Evolutionary conservation across 495 filamentous ascomycete species (phyloP).

Genomic region (Aspergillus nidulans): DNA sequence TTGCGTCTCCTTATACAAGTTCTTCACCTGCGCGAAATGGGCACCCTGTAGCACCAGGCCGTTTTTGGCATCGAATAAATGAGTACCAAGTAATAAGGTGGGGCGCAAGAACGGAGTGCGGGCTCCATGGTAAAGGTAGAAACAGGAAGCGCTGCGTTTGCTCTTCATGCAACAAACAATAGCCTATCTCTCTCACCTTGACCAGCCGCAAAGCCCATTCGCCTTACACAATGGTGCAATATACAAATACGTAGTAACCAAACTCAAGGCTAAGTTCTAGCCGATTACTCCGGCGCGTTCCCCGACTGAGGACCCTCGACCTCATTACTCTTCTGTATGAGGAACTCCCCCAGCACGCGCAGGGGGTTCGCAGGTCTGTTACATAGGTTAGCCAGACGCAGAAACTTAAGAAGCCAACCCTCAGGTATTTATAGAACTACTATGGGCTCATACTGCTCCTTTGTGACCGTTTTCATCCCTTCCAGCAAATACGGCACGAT

Average conservation of each 20-base stretch:
- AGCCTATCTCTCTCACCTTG: background rate
- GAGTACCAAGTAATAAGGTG: background rate
- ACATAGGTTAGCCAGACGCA: background rate
- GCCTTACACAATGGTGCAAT: too few relatives aligned
- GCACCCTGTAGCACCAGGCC: background rate
- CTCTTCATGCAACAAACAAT: background rate
- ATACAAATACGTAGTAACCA: too few relatives aligned
- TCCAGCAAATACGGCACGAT: slow-evolving; percentile 81
- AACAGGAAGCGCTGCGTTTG: background rate
- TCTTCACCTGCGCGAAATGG: background rate
- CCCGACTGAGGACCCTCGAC: slow-evolving; percentile 42
- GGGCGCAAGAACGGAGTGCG: background rate
- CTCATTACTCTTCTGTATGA: slow-evolving; percentile 78
- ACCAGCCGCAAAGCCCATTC: too few relatives aligned
- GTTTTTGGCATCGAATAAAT: background rate
- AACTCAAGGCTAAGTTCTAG: too few relatives aligned
- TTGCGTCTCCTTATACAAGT: background rate
- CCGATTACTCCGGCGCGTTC: slow-evolving; percentile 17
- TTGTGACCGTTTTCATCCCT: slow-evolving; percentile 84
- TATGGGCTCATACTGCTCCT: slow-evolving; percentile 82
- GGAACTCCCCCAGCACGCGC: slow-evolving; percentile 77
- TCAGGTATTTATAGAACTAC: background rate
- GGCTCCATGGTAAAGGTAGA: background rate
- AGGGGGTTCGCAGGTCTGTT: slow-evolving; percentile 73
- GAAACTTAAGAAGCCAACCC: background rate